Conservation (phyloP, 2,329 filamentous ascomycete species). For the Cladosporium sp. region DNA sequence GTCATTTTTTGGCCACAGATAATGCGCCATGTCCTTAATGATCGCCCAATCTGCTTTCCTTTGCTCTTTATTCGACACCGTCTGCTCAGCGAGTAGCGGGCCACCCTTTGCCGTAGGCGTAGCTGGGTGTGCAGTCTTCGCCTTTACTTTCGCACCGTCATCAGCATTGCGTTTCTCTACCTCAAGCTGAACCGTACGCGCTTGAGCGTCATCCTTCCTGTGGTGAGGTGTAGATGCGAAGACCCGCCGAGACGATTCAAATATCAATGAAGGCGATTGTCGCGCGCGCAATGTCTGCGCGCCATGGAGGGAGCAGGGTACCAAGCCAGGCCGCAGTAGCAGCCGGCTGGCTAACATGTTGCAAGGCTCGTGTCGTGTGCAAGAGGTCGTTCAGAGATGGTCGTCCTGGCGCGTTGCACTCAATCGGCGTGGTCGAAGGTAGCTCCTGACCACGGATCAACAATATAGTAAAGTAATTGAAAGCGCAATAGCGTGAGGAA, state of each 20-base stretch:
- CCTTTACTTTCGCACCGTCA: conserved; percentile 25
- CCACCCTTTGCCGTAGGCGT: conserved; percentile 39
- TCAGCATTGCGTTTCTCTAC: conserved; percentile 24
- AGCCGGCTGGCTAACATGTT: conserved; percentile 12
- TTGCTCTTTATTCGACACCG: conserved; percentile 72
- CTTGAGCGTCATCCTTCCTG: conserved; percentile 35
- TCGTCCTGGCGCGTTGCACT: not conserved
- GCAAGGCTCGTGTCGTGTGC: not conserved
- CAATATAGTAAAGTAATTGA: not conserved
- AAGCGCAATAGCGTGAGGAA: not conserved
- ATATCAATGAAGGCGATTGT: not conserved
- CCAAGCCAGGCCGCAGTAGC: conserved; percentile 13
- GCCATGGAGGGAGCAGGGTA: conserved; percentile 4
- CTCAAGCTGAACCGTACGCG: conserved; percentile 21
- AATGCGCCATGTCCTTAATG: conserved; percentile 93
- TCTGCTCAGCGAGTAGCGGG: conserved; percentile 58
- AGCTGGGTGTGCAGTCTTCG: conserved; percentile 24
- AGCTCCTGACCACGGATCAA: not conserved
- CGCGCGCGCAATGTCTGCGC: not conserved
- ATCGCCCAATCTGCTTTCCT: conserved; percentile 97
- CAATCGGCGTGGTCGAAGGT: not conserved
- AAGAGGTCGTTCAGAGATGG: not conserved
- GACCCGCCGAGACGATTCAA: conserved; percentile 26
- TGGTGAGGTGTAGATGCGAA: conserved; percentile 40
- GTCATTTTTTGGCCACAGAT: conserved; percentile 90